Base-by-base conservation (phyloP, 805 yeast genomes). In the Wickerhamomyces mucosus region DNA sequence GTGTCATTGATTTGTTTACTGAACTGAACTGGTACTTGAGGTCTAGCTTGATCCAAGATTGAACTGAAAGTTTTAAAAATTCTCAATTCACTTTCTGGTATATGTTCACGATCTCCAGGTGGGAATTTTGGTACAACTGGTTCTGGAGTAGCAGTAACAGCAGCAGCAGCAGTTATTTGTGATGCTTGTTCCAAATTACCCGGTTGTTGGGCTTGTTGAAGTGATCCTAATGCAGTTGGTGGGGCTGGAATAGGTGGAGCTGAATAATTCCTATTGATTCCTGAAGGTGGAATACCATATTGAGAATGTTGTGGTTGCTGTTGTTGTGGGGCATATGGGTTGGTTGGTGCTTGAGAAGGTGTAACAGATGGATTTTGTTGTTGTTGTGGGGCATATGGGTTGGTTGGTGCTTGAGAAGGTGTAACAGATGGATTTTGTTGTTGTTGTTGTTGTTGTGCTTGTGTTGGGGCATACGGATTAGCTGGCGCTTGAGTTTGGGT, bases 1-100 rank as follows among this genome's bases (percentile, higher is more conserved):
- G 94, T 75, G 53, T 89, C 97, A 28, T 58, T 62, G 32, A 80
- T 69, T 48, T 85, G 96, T 39, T 74, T 78, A 18, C 68, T 54
- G 48, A 72, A 84, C 51, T 73, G 75, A 30, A 74, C 81, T 17
- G 95, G 95, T 26, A 85, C 70, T 27, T 65, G 62, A 13, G 94
- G 89, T 44, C 76, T 70, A 13, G 84, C 75, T 19, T 72, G 65
- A 18, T 63, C 69, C 43, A 84, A 55, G 42, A 74, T 75, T 5
- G 57, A 51, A 11, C 63, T 59, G 33, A 92, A 66, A 10, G 62
- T 61, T n/a, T 68, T 63, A 45, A 61, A 74, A 27, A 92, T 72
- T 13, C 78, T 76, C 44, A 57, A 48, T 7, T 77, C 67, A 8
- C 61, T 65, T 11, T 62, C 69, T 3, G 86, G 72, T 38, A 82